A percentile compares a stretch with the other conserved stretches of the same genome.
These are phyloP conservation scores for Neurospora sp. DNA, from an alignment of 495 filamentous ascomycete genomes.

Conservation along the genomic window DNA sequence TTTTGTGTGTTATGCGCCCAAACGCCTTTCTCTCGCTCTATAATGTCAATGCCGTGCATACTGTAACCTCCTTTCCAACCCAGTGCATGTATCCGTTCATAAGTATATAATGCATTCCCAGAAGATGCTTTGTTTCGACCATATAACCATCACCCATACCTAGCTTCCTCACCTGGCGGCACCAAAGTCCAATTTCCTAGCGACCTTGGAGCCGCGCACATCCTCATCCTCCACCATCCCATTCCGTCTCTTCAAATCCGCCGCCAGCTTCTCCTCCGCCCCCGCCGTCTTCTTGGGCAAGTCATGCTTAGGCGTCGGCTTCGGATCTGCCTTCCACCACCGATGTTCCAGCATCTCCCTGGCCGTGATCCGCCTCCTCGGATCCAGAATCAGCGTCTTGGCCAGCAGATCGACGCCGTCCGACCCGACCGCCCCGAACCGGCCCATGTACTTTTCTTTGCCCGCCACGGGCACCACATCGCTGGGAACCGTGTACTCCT, in stretches of 20 bases:
- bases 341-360: slow-evolving; percentile 64
- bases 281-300: slow-evolving; percentile 56
- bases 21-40: not conserved
- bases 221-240: slow-evolving; percentile 57
- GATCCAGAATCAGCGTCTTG: slow-evolving; percentile 77
- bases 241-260: slow-evolving; percentile 72
- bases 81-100: not conserved
- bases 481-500: slow-evolving; percentile 60
- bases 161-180: slow-evolving; percentile 33
- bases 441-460: slow-evolving; percentile 54
- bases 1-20: not conserved
- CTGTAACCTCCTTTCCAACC: not conserved
- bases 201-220: slow-evolving; percentile 53
- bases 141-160: not conserved
- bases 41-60: not conserved
- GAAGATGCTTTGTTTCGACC: not conserved
- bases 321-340: slow-evolving; percentile 80
- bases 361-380: slow-evolving; percentile 68
- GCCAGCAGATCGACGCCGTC: slow-evolving; percentile 81
- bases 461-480: slow-evolving; percentile 51
- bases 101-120: not conserved
- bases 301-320: slow-evolving; percentile 73
- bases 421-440: slow-evolving; percentile 66
- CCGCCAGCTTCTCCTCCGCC: slow-evolving; percentile 65
- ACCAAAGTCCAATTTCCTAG: slow-evolving; percentile 80